Percentiles rank a stretch among this genome's conserved stretches.
phyloP scores from a whole-genome alignment of 108 stramenopile genomes.

The Cyclotella atomus region DNA sequence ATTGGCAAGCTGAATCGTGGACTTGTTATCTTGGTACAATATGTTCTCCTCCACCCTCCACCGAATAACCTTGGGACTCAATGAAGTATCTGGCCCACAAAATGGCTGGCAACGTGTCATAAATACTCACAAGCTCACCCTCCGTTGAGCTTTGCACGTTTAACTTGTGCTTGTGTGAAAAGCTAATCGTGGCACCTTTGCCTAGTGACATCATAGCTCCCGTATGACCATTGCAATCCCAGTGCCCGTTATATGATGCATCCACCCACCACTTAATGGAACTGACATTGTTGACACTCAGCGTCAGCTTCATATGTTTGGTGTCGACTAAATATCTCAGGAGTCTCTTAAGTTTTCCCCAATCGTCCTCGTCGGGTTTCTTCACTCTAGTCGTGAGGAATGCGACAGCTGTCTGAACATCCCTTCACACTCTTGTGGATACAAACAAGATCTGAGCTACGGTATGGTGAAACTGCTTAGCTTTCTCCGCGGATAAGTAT shows the following conservation, averaged over 20 bases:
- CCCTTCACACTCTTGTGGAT: not conserved
- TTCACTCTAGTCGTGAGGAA: not conserved
- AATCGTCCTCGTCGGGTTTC: not conserved
- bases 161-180: not conserved
- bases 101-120: not conserved
- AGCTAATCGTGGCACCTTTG: not conserved
- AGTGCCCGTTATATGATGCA: not conserved
- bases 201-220: not conserved
- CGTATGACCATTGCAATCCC: not conserved
- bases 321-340: not conserved
- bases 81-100: not conserved
- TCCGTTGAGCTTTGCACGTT: not conserved
- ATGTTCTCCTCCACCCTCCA: not conserved
- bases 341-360: not conserved
- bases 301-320: not conserved
- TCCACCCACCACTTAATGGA: not conserved
- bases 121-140: not conserved
- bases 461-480: not conserved
- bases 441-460: not conserved
- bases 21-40: not conserved
- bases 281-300: not conserved
- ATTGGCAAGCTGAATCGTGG: not conserved
- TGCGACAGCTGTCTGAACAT: not conserved
- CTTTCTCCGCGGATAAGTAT: not conserved
- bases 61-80: not conserved